Conservation (phyloP, 257 asterid genomes). For the Nicotiana tabacum region DNA sequence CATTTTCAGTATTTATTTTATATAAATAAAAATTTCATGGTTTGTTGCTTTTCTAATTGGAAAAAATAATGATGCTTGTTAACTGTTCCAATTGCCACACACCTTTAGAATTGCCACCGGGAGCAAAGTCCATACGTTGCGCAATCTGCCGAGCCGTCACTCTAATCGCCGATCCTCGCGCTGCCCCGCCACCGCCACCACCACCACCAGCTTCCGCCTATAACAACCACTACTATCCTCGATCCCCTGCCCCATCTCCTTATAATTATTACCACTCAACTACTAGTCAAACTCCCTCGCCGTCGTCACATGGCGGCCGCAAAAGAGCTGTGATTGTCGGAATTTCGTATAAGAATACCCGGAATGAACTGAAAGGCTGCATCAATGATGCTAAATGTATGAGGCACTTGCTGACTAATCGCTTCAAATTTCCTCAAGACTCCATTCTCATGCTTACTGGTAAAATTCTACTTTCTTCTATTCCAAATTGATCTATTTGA, state of each 20-base stretch:
- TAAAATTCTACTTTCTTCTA: constrained; percentile 11
- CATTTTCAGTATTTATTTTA: neutral
- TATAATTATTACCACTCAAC: constrained; percentile 42
- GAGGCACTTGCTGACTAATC: constrained; percentile 55
- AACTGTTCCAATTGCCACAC: constrained; percentile 79
- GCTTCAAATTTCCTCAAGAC: constrained; percentile 66
- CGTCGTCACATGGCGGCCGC: constrained; percentile 38
- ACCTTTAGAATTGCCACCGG: constrained; percentile 72
- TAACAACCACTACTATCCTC: neutral
- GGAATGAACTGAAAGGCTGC: constrained; percentile 73
- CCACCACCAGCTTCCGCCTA: constrained; percentile 30
- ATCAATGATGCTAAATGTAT: constrained; percentile 88
- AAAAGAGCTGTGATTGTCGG: constrained; percentile 86
- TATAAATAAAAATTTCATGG: neutral
- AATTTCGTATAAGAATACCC: constrained; percentile 53
- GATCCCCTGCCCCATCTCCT: constrained; percentile 21
- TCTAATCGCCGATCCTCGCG: constrained; percentile 34
- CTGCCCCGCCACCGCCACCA: constrained; percentile 15
- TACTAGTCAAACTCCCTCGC: constrained; percentile 27
- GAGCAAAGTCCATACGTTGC: constrained; percentile 81
- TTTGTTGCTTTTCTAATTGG: neutral
- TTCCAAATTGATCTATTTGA: neutral
- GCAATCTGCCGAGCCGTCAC: constrained; percentile 77
- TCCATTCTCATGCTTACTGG: constrained; percentile 90
- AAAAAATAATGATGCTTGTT: constrained; percentile 55